Evolutionary conservation across 1,139 yeast genomes (phyloP).

Genomic region (Waltiozyma sp.): DNA sequence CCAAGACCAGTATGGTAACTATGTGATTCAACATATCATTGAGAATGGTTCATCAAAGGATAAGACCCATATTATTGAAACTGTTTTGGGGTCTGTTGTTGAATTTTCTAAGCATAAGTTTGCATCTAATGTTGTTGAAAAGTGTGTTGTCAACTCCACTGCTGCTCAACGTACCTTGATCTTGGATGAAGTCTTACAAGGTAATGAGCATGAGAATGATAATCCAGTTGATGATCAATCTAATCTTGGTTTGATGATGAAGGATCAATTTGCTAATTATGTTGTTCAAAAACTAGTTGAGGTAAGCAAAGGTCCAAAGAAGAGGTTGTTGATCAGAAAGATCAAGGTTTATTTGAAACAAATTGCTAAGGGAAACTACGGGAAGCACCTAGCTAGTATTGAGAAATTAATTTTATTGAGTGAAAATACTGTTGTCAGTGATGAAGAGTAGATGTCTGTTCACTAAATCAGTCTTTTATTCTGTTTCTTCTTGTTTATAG

Average conservation of each 20-base stretch:
- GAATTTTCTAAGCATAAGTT: slow-evolving; percentile 87
- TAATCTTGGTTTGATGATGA: slow-evolving; percentile 79
- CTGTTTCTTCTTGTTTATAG: no score
- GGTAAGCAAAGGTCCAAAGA: slow-evolving; percentile 60
- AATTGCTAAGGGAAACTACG: slow-evolving; percentile 48
- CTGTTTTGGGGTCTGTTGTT: slow-evolving; percentile 52
- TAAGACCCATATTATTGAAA: slow-evolving; percentile 36
- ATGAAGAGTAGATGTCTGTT: slow-evolving; percentile 14
- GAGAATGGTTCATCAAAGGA: slow-evolving; percentile 49
- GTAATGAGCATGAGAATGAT: slow-evolving; percentile 23
- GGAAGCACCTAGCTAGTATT: slow-evolving; percentile 78
- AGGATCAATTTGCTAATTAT: slow-evolving; percentile 94
- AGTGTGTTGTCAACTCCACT: slow-evolving; percentile 71
- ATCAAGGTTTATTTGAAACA: slow-evolving; percentile 32
- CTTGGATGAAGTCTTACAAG: slow-evolving; percentile 30
- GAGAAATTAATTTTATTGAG: slow-evolving; percentile 47
- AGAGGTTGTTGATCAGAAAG: slow-evolving; percentile 39
- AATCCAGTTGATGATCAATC: slow-evolving; percentile 42
- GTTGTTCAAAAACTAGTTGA: slow-evolving; percentile 92
- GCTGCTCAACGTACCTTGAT: slow-evolving; percentile 50
- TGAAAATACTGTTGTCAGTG: slow-evolving; percentile 16
- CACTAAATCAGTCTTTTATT: no score
- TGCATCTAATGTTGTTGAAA: slow-evolving; percentile 96
- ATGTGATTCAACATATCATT: slow-evolving; percentile 90
- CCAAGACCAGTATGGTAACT: slow-evolving; percentile 96